Evolutionary conservation across 2,329 filamentous ascomycete species (phyloP).

Genomic region (Talaromyces sp.): DNA sequence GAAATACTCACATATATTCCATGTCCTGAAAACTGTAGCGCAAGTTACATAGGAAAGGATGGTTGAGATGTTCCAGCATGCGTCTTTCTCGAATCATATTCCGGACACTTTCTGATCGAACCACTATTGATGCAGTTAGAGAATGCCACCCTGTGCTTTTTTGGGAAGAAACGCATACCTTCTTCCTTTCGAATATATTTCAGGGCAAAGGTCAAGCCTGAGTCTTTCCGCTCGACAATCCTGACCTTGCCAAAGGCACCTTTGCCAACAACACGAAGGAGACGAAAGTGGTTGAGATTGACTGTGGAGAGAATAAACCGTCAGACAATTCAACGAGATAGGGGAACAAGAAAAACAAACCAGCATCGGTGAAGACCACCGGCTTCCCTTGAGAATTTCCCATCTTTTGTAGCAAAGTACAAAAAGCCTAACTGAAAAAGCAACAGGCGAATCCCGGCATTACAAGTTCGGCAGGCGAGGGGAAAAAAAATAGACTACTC

Average conservation of each 20-base stretch:
- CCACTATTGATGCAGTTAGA: constrained; percentile 56
- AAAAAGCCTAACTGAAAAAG: not conserved
- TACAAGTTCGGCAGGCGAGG: not conserved
- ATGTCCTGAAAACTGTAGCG: constrained; percentile 99
- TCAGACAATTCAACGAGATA: constrained; percentile 17
- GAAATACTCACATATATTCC: constrained; percentile 77
- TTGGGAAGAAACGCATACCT: constrained; percentile 52
- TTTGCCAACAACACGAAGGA: constrained; percentile 91
- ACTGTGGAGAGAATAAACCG: constrained; percentile 50
- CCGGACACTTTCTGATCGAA: constrained; percentile 93
- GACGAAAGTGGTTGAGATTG: constrained; percentile 94
- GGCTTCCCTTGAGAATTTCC: constrained; percentile 94
- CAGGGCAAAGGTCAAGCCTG: constrained; percentile 84
- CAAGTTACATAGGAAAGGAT: constrained; percentile 96
- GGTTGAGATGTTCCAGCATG: constrained; percentile 97
- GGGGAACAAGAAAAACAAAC: constrained; percentile 48
- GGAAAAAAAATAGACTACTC: not conserved
- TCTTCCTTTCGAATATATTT: constrained; percentile 99
- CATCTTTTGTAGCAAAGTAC: constrained; percentile 50
- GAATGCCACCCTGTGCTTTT: constrained; percentile 20
- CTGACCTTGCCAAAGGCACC: constrained; percentile 98
- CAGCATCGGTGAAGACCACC: constrained; percentile 87
- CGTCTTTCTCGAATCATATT: constrained; percentile 96
- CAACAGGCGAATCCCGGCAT: not conserved
- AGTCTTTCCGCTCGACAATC: constrained; percentile 97